These are phyloP conservation scores for Brasenia schreberi DNA, from an alignment of 164 flowering plant species.

Conservation along the genomic window DNA sequence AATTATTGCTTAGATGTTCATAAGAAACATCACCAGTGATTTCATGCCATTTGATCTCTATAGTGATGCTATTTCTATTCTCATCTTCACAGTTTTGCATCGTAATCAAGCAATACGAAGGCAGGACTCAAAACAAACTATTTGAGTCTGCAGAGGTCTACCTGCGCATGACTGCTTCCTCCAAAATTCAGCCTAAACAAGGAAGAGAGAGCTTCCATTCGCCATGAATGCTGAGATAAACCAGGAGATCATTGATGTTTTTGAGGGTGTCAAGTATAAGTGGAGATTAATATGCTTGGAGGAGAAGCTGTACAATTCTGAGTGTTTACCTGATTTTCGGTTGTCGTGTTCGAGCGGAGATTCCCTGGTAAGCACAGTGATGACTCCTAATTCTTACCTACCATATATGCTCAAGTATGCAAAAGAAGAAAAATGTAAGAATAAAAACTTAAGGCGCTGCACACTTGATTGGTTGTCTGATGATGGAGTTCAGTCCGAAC, in stretches of 20 bases:
- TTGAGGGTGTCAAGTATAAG: constrained; percentile 6
- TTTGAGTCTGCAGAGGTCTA: constrained; percentile 14
- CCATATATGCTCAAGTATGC: not conserved
- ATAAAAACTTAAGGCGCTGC: not conserved
- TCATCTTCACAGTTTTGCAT: constrained; percentile 23
- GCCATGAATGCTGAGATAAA: constrained; percentile 4
- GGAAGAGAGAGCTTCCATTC: constrained; percentile 2
- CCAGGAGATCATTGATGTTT: constrained; percentile 10
- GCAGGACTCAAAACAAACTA: constrained; percentile 8
- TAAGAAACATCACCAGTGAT: constrained; percentile 26
- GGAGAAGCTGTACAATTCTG: not conserved
- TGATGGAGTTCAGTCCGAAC: not conserved
- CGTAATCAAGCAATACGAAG: constrained; percentile 15
- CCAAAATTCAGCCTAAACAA: not conserved
- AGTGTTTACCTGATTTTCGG: not conserved
- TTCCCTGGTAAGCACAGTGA: constrained; percentile 2
- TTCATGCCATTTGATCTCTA: constrained; percentile 26
- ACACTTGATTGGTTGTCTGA: not conserved
- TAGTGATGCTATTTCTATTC: constrained; percentile 14
- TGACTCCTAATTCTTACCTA: constrained; percentile 1
- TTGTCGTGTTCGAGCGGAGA: not conserved
- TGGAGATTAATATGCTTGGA: constrained; percentile 4
- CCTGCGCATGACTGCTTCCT: constrained; percentile 10
- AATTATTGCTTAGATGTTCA: constrained; percentile 33
- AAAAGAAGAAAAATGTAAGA: not conserved